Evolutionary conservation across 75 land plant species (phyloP).

Genomic region (Isoetes taiwanensis): DNA sequence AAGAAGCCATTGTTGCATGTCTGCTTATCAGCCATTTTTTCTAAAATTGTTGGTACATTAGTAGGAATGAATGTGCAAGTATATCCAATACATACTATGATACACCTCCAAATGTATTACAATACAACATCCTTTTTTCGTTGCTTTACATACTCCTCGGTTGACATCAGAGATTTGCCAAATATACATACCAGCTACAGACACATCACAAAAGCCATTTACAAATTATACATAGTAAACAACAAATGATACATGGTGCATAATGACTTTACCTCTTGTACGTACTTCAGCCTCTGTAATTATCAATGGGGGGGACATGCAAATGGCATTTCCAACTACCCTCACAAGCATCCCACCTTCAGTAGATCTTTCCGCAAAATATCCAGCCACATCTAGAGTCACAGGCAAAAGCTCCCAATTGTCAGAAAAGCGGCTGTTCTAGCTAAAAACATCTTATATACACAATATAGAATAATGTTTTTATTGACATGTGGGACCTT

Average conservation of each 20-base stretch:
- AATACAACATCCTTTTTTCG: no score
- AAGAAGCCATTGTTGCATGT: no score
- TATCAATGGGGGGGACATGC: constrained; percentile 81
- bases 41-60: no score
- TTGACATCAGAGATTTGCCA: constrained; percentile 50
- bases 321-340: constrained; percentile 69
- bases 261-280: constrained; percentile 72
- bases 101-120: no score
- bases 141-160: constrained; percentile 45
- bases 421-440: not conserved
- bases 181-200: constrained; percentile 46
- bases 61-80: no score
- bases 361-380: constrained; percentile 65
- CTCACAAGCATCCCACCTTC: constrained; percentile 83
- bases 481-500: not conserved
- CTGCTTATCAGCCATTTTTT: no score
- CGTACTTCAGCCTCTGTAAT: constrained; percentile 44
- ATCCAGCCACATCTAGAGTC: constrained; percentile 50
- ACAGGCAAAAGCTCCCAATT: not conserved
- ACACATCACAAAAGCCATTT: not conserved
- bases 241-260: not conserved
- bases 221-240: not conserved
- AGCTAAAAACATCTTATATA: not conserved
- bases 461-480: not conserved
- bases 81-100: no score